Base-by-base conservation (phyloP, 257 asterid species). In the Nicotiana otophora region DNA sequence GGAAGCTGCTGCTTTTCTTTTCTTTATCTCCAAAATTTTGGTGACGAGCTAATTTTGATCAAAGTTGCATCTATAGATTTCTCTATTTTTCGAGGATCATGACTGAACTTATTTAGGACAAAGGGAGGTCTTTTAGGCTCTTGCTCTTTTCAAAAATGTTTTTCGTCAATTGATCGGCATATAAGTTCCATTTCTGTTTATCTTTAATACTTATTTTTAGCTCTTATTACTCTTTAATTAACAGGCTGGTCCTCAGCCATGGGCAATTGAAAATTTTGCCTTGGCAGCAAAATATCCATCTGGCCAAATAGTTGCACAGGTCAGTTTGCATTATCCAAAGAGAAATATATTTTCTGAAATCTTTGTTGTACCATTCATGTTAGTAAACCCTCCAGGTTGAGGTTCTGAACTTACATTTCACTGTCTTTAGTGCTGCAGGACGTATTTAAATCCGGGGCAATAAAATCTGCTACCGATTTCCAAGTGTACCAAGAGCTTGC, bases 181-280 rank as follows among this genome's bases (percentile, higher is more conserved):
- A 58, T 46, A 23, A 57, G 64, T 66, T n/a, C 54, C 77, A 20
- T 64, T 62, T 58, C 54, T 28, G 53, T 46, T 8, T 36, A 42
- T 31, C 34, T 68, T 26, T 9, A 58, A 57, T 42, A 28, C 28
- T 30, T 80, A 66, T 67, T 79, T 28, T 28, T 60, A 23, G 72
- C 77, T 81, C 23, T 61, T 23, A 80, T 82, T 76, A 81, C 15
- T 54, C 62, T 57, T 79, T 72, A 81, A 86, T 89, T 77, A 61
- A 86, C 89, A 96, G 99, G 92, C 99, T 81, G 99, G 99, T 87
- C 97, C 98, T 80, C 88, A 93, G 90, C 98, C 99, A 34, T 96
- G 98, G 98, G 97, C 99, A 54, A 90, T 96, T 66, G 98, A 96
- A 82, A 92, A 77, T 86, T 96, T 81, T 87, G 98, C 99, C 70